Conservation (phyloP, 495 filamentous ascomycete genomes). For the Aspergillus biplanus region DNA sequence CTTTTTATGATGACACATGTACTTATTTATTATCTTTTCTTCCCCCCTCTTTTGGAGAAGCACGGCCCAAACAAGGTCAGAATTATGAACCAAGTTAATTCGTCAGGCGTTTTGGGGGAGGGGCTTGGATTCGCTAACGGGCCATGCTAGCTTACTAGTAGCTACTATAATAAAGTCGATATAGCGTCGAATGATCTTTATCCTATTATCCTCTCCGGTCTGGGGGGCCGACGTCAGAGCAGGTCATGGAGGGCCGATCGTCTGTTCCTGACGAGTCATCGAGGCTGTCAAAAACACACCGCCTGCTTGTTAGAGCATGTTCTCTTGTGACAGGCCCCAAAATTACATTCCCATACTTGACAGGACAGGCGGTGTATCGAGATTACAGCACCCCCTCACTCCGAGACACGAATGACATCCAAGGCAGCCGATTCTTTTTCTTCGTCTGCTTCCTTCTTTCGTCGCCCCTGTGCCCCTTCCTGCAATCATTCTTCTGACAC, state of each 20-base stretch:
- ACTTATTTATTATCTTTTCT: not conserved
- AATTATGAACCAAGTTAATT: not conserved
- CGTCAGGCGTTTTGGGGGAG: not conserved
- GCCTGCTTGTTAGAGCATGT: conserved; percentile 15
- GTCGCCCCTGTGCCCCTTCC: not conserved
- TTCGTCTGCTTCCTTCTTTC: not conserved
- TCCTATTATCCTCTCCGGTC: not conserved
- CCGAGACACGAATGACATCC: not conserved
- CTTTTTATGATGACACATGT: conserved; percentile 1
- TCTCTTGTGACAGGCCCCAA: conserved; percentile 11
- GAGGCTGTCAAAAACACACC: conserved; percentile 1
- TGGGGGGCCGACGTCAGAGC: not conserved
- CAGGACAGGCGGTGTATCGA: not conserved
- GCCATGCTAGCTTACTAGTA: too few species aligned
- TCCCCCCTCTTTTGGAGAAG: not conserved
- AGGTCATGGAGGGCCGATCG: not conserved
- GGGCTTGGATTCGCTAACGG: too few species aligned
- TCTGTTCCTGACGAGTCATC: conserved; percentile 9
- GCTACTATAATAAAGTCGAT: too few species aligned
- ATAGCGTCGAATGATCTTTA: not conserved
- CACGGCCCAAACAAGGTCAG: not conserved
- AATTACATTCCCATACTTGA: conserved; percentile 2
- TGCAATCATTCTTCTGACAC: not conserved
- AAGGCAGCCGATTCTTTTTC: conserved; percentile 10
- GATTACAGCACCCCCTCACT: not conserved